Conservation (phyloP, 768 basidiomycete species). For the Suillus sp. region DNA sequence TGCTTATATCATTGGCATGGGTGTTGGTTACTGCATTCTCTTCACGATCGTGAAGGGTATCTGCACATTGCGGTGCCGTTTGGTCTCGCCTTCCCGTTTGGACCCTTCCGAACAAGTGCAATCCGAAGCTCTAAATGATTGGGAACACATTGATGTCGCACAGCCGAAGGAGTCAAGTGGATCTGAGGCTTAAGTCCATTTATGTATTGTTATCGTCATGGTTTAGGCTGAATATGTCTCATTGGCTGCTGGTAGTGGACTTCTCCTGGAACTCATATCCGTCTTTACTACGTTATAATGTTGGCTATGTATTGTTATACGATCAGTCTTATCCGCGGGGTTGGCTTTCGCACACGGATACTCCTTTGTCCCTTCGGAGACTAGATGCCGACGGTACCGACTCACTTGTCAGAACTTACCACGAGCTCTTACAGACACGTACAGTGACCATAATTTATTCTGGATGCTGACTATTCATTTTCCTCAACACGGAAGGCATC, state of each 20-base stretch:
- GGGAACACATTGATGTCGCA: slow-evolving; percentile 44
- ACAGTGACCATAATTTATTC: neutral
- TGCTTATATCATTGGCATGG: slow-evolving; percentile 65
- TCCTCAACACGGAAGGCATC: neutral
- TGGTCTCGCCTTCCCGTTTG: slow-evolving; percentile 24
- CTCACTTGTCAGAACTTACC: neutral
- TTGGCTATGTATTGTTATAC: slow-evolving; percentile 2
- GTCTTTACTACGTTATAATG: neutral
- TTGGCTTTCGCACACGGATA: neutral
- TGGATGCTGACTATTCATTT: neutral
- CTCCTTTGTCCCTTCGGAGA: too few relatives aligned
- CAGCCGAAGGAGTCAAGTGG: slow-evolving; percentile 16
- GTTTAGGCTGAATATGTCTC: neutral
- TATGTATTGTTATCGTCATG: slow-evolving; percentile 4
- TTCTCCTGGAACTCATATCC: neutral
- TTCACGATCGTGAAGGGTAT: slow-evolving; percentile 51
- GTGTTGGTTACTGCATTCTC: slow-evolving; percentile 49
- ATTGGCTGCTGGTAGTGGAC: neutral
- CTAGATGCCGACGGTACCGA: neutral
- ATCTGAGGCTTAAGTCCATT: slow-evolving; percentile 18
- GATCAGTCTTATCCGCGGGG: neutral
- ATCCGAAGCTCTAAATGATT: slow-evolving; percentile 42
- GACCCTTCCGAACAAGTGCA: slow-evolving; percentile 12
- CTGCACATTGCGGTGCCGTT: slow-evolving; percentile 40
- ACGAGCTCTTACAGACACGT: neutral